A percentile compares a stretch with the other conserved stretches of the same genome.
Conservation (phyloP, 768 basidiomycete species). For the Hysterangium stoloniferum region DNA sequence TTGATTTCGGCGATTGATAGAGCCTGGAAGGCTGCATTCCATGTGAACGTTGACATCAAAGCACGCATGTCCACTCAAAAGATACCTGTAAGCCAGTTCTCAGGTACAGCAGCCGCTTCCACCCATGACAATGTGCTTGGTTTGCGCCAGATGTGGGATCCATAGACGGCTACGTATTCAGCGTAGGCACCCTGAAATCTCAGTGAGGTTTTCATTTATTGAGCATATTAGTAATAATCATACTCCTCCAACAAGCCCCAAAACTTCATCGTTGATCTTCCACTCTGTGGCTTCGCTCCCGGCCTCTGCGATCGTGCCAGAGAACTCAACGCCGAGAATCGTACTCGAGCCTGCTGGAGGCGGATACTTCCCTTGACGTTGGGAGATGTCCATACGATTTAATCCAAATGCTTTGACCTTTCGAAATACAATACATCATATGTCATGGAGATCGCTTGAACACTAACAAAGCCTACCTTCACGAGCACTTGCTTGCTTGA, state of each 20-base stretch:
- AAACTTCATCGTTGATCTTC: slow-evolving; percentile 62
- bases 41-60: slow-evolving; percentile 2
- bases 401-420: slow-evolving; percentile 81
- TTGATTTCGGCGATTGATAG: slow-evolving; percentile 64
- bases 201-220: neutral
- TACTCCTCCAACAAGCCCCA: slow-evolving; percentile 77
- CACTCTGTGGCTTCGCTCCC: slow-evolving; percentile 46
- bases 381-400: slow-evolving; percentile 78
- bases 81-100: slow-evolving; percentile 81
- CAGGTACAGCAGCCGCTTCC: slow-evolving; percentile 83
- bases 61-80: slow-evolving; percentile 5
- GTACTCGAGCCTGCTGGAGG: slow-evolving; percentile 65
- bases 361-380: slow-evolving; percentile 68
- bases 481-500: slow-evolving; percentile 62
- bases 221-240: slow-evolving; percentile 22
- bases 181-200: slow-evolving; percentile 76
- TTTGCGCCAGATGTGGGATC: slow-evolving; percentile 66
- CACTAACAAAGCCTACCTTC: slow-evolving; percentile 41
- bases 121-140: slow-evolving; percentile 69
- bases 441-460: slow-evolving; percentile 14
- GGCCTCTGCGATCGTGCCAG: slow-evolving; percentile 52
- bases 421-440: neutral
- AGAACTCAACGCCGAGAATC: slow-evolving; percentile 85
- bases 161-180: slow-evolving; percentile 65
- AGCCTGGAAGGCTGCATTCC: slow-evolving; percentile 47